A percentile compares a stretch with the other conserved stretches of the same genome.
These are phyloP conservation scores for Fusarium dlaminii DNA, from an alignment of 2,329 filamentous ascomycete genomes.

Conservation along the genomic window DNA sequence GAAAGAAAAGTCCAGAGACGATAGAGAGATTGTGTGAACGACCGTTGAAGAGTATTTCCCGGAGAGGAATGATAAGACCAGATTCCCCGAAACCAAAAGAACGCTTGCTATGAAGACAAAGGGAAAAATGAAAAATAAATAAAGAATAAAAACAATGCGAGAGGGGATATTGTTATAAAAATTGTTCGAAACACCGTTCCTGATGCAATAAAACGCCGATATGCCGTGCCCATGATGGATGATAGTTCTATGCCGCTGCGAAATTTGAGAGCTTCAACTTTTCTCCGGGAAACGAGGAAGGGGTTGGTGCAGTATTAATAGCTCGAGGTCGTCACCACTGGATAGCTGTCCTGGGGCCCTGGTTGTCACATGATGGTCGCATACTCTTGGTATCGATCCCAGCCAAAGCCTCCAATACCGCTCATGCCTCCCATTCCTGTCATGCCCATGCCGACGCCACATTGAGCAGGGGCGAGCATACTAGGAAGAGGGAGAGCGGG, in stretches of 20 bases:
- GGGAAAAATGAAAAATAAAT: conserved; percentile 46
- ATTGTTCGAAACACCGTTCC: conserved; percentile 52
- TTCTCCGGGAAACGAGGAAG: conserved; percentile 48
- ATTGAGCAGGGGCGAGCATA: conserved; percentile 80
- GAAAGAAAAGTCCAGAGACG: conserved; percentile 54
- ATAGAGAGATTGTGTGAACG: conserved; percentile 44
- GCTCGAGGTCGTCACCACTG: conserved; percentile 59
- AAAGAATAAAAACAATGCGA: conserved; percentile 40
- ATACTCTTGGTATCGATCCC: conserved; percentile 88
- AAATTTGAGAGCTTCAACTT: conserved; percentile 46
- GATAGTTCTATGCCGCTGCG: conserved; percentile 52
- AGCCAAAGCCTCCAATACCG: conserved; percentile 78
- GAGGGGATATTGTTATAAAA: conserved; percentile 51
- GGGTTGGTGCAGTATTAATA: conserved; percentile 50
- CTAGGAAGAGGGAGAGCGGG: conserved; percentile 84
- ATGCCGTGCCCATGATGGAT: conserved; percentile 47
- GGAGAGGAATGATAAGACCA: conserved; percentile 48
- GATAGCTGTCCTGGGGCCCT: conserved; percentile 59
- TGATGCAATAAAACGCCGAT: conserved; percentile 57
- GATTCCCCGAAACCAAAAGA: conserved; percentile 49
- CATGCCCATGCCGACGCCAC: conserved; percentile 81
- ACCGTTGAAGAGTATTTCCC: conserved; percentile 49
- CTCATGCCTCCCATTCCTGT: conserved; percentile 70
- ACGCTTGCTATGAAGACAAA: conserved; percentile 59
- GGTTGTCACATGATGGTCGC: conserved; percentile 86